Evolutionary conservation across 2,329 filamentous ascomycete species (phyloP), one percentile per base, ranked within the genome.

Genomic region (Aspergillus quadrilineatus): DNA sequence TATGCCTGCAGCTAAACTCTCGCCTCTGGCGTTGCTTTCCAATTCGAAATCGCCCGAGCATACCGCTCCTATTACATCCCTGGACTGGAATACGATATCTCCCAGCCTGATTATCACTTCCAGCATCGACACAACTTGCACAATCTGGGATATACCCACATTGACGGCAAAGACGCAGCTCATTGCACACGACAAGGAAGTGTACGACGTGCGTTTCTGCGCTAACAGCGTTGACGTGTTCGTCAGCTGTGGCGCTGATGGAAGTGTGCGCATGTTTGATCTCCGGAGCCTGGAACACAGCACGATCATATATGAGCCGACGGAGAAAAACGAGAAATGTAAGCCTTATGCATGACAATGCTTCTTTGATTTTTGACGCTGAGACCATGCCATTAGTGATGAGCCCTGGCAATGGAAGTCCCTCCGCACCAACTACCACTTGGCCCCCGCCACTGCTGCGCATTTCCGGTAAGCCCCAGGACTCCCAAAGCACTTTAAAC

Each of bases 1-100:
- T 70, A 84, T 69, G 70, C 86, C 74, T 79, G 85, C 75, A n/a
- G 82, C 85, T 28, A 99, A 99, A 75, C 81, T 99, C 44, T 96
- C 93, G 5, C 94, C 94, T 3, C 79, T 99, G 50, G 94, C 94
- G 0, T 82, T 99, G 51, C 81, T 99, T 14, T 97, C 93, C 34
- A 99, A 99, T 75, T 97, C 92, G 30, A 99, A 99, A 77, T 97
- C 94, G 0, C 94, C 94, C 4, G 94, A 99, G 69, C 95, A 99
- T 71, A 99, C 94, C 4, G 94, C 94, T 12, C 94, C 94, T 17
- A 85, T 99, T 57, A 99, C 94, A 1, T 97, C 92, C 14, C 81
- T 99, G 46, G 94, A 99, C 73, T 99, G 94, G 94, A 99, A 99
- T 69, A 96, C 90, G 1, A 88, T 99, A 51, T 96, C 92, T 26